These are phyloP conservation scores for Terfezia claveryi DNA, from an alignment of 495 filamentous ascomycete genomes.

Conservation along the genomic window DNA sequence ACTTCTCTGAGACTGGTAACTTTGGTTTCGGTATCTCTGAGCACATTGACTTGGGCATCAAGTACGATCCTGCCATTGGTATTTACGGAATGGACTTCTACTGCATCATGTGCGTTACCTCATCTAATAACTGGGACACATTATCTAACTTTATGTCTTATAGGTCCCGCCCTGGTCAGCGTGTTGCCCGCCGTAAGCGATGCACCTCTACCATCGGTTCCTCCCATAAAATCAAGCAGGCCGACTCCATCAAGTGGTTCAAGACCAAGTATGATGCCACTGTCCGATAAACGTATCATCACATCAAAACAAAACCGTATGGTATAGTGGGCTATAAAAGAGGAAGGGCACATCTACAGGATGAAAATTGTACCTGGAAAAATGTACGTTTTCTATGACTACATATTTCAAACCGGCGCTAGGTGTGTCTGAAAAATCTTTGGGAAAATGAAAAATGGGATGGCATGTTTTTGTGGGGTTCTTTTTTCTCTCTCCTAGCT, in stretches of 20 bases:
- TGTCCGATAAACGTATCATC: constrained; percentile 43
- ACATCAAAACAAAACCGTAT: no score
- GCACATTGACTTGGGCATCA: constrained; percentile 99
- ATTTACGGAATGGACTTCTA: constrained; percentile 99
- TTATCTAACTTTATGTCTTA: background rate
- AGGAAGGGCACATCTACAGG: no score
- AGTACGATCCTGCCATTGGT: constrained; percentile 98
- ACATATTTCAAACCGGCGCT: no score
- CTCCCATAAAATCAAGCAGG: constrained; percentile 73
- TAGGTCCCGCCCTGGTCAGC: constrained; percentile 88
- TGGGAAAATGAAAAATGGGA: no score
- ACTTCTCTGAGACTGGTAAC: constrained; percentile 99
- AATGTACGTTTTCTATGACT: no score
- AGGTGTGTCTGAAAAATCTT: no score
- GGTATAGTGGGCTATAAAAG: no score
- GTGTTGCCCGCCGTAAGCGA: constrained; percentile 84
- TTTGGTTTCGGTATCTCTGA: constrained; percentile 99
- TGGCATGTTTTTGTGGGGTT: no score
- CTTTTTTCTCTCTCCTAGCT: no score
- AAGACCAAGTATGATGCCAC: constrained; percentile 99
- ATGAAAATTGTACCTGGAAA: no score
- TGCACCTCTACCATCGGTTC: constrained; percentile 66
- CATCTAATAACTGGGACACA: background rate
- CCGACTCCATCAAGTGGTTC: constrained; percentile 97
- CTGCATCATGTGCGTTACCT: constrained; percentile 73